Conservation (phyloP, 768 basidiomycete genomes). For the Amyloporia xantha region DNA sequence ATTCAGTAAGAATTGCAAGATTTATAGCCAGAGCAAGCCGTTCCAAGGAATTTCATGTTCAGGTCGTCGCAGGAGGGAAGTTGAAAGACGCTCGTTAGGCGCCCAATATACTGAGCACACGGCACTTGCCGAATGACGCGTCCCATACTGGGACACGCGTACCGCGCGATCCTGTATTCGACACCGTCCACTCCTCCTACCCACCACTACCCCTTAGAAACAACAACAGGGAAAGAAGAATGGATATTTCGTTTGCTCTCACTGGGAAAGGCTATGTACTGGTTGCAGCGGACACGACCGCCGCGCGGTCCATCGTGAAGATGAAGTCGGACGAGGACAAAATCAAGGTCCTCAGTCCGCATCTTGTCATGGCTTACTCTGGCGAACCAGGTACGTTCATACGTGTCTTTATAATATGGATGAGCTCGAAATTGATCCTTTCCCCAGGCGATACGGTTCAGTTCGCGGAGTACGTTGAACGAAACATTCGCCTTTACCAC, state of each 20-base stretch:
- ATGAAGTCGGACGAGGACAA: slow-evolving; percentile 98
- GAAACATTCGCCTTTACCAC: slow-evolving; percentile 93
- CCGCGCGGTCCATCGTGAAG: slow-evolving; percentile 89
- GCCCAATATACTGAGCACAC: too few relatives aligned
- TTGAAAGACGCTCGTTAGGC: too few relatives aligned
- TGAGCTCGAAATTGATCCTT: neutral
- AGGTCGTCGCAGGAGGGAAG: too few relatives aligned
- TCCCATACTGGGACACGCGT: neutral
- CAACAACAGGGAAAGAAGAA: slow-evolving; percentile 21
- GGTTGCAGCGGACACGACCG: slow-evolving; percentile 85
- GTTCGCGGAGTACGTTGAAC: slow-evolving; percentile 93
- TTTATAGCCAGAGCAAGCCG: too few relatives aligned
- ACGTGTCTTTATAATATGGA: neutral
- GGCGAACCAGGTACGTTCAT: slow-evolving; percentile 76
- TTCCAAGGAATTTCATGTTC: too few relatives aligned
- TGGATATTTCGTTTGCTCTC: slow-evolving; percentile 90
- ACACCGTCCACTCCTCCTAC: neutral
- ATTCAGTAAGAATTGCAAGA: too few relatives aligned
- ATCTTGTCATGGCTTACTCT: slow-evolving; percentile 91
- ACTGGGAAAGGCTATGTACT: slow-evolving; percentile 93
- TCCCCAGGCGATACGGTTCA: slow-evolving; percentile 80
- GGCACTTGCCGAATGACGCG: slow-evolving; percentile 5
- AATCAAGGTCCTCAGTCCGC: slow-evolving; percentile 85
- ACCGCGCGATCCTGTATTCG: neutral
- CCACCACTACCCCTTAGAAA: neutral